phyloP scores from a whole-genome alignment of 208 protist species.

The Acanthamoeba quina region DNA sequence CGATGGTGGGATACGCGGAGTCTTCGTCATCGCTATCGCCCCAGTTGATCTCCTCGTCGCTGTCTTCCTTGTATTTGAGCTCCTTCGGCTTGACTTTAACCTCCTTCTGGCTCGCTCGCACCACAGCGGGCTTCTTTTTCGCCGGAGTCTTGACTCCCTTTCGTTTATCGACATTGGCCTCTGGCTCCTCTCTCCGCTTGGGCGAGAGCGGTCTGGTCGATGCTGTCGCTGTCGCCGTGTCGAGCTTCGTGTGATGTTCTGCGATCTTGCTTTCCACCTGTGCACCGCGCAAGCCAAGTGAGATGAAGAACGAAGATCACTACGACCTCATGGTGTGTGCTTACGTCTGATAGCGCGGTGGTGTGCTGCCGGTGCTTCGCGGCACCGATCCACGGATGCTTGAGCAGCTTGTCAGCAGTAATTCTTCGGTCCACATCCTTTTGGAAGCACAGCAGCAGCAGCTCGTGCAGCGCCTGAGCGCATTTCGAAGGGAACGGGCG shows the following conservation, averaged over 20 bases:
- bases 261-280: constrained; percentile 65
- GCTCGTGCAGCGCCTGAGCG: constrained; percentile 49
- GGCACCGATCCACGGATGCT: constrained; percentile 84
- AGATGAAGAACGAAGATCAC: too few relatives aligned
- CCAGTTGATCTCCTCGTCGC: constrained; percentile 57
- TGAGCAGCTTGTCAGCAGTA: constrained; percentile 87
- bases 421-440: constrained; percentile 88
- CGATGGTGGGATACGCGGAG: constrained; percentile 62
- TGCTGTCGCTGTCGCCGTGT: not conserved
- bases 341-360: constrained; percentile 21
- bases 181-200: constrained; percentile 49
- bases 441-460: constrained; percentile 89
- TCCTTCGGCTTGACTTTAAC: constrained; percentile 24
- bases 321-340: not conserved
- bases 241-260: constrained; percentile 70
- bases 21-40: not conserved
- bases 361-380: not conserved
- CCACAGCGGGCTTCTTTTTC: not conserved
- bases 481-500: not conserved
- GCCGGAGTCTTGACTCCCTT: not conserved
- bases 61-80: constrained; percentile 40
- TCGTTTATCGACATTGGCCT: not conserved
- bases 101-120: constrained; percentile 19
- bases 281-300: not conserved
- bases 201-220: constrained; percentile 54